Evolutionary conservation across 768 basidiomycete genomes (phyloP).

Genomic region (Panaeolus cyanescens): DNA sequence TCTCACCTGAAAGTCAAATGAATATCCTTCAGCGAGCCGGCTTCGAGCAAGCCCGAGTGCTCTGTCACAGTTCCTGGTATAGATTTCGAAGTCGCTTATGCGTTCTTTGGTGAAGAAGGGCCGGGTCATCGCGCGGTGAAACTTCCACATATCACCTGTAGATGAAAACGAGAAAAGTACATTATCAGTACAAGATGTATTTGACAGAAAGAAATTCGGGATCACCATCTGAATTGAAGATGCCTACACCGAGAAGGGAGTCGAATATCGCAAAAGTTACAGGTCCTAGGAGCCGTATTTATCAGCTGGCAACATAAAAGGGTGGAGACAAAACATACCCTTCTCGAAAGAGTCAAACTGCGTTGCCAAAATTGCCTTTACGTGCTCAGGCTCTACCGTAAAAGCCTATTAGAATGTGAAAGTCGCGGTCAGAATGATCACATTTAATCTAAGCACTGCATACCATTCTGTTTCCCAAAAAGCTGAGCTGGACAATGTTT

Average conservation of each 20-base stretch:
- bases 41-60: slow-evolving; percentile 44
- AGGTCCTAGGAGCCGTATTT: slow-evolving; percentile 20
- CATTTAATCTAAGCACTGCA: slow-evolving; percentile 32
- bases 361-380: slow-evolving; percentile 45
- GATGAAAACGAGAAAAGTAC: not conserved
- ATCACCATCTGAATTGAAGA: slow-evolving; percentile 64
- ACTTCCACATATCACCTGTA: slow-evolving; percentile 74
- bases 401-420: slow-evolving; percentile 18
- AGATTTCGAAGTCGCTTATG: slow-evolving; percentile 64
- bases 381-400: slow-evolving; percentile 17
- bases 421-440: not conserved
- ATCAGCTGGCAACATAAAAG: not conserved
- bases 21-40: slow-evolving; percentile 45
- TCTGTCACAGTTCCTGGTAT: slow-evolving; percentile 54
- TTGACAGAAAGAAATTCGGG: not conserved
- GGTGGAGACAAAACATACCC: slow-evolving; percentile 25
- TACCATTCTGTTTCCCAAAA: slow-evolving; percentile 4
- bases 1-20: slow-evolving; percentile 62
- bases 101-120: slow-evolving; percentile 70
- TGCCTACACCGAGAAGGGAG: slow-evolving; percentile 52
- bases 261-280: slow-evolving; percentile 24
- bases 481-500: slow-evolving; percentile 26
- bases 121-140: slow-evolving; percentile 68
- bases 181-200: not conserved
- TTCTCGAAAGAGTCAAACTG: slow-evolving; percentile 51